Conservation (phyloP, 768 basidiomycete genomes). For the Pleurotus tuber-regium region DNA sequence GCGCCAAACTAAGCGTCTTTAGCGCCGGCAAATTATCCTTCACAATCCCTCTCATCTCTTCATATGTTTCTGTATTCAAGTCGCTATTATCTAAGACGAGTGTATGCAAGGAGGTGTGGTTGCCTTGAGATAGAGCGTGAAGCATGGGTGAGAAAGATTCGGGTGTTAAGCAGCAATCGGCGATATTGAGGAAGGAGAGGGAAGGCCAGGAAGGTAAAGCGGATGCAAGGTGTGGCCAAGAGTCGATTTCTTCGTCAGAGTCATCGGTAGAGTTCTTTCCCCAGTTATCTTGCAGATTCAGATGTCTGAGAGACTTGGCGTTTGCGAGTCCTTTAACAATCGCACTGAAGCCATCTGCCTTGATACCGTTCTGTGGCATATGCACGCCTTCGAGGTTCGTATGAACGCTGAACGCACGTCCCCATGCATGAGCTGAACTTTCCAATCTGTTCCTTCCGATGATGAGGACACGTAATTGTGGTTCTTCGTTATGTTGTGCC, state of each 20-base stretch:
- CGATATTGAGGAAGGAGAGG: slow-evolving; percentile 80
- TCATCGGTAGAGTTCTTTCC: slow-evolving; percentile 44
- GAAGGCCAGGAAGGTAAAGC: slow-evolving; percentile 68
- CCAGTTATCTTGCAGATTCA: slow-evolving; percentile 93
- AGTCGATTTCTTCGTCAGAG: slow-evolving; percentile 45
- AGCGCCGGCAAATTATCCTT: slow-evolving; percentile 55
- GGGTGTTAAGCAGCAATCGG: slow-evolving; percentile 84
- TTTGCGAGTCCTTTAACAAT: slow-evolving; percentile 74
- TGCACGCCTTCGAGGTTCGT: slow-evolving; percentile 79
- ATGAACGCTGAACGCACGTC: slow-evolving; percentile 84
- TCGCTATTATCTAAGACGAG: slow-evolving; percentile 93
- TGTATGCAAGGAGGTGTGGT: slow-evolving; percentile 69
- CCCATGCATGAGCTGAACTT: slow-evolving; percentile 81
- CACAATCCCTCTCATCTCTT: slow-evolving; percentile 66
- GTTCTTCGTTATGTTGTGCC: slow-evolving; percentile 61
- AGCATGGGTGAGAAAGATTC: slow-evolving; percentile 77
- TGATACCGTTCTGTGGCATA: slow-evolving; percentile 98
- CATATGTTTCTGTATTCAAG: slow-evolving; percentile 67
- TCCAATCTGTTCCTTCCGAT: slow-evolving; percentile 97
- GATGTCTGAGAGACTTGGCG: slow-evolving; percentile 61
- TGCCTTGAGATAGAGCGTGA: slow-evolving; percentile 61
- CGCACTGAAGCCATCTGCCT: slow-evolving; percentile 83
- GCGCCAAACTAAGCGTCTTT: slow-evolving; percentile 79
- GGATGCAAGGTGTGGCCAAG: slow-evolving; percentile 2
- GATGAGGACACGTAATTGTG: slow-evolving; percentile 76